Evolutionary conservation across 148 eudicot species (phyloP).

Genomic region (Arbutus unedo): DNA sequence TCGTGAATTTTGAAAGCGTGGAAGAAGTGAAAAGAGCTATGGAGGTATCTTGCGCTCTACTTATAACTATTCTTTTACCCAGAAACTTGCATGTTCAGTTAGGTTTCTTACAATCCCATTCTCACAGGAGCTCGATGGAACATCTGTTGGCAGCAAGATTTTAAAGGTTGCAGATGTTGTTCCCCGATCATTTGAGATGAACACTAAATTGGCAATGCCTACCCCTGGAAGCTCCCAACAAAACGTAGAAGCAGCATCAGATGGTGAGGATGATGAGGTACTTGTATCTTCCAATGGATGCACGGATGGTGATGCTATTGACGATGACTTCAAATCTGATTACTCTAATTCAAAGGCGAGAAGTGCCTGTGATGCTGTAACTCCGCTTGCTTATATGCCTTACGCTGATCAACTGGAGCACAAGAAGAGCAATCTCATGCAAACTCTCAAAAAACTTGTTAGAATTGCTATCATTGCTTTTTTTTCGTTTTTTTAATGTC

Average conservation of each 20-base stretch:
- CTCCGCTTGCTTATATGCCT: constrained; percentile 84
- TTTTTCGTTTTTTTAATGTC: neutral
- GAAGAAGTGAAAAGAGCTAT: constrained; percentile 59
- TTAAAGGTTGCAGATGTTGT: constrained; percentile 67
- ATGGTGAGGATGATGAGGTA: constrained; percentile 23
- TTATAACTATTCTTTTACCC: neutral
- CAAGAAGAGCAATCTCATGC: constrained; percentile 62
- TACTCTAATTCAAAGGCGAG: constrained; percentile 48
- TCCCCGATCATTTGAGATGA: constrained; percentile 68
- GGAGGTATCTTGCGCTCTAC: constrained; percentile 45
- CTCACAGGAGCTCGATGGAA: constrained; percentile 71
- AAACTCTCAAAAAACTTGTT: constrained; percentile 76
- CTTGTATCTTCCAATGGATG: constrained; percentile 25
- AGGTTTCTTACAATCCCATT: constrained; percentile 15
- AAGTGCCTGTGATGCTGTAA: constrained; percentile 79
- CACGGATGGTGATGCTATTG: constrained; percentile 39
- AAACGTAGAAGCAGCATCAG: constrained; percentile 26
- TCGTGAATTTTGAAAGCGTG: constrained; percentile 59
- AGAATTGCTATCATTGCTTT: constrained; percentile 24
- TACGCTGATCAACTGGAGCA: constrained; percentile 85
- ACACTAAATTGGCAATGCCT: constrained; percentile 29
- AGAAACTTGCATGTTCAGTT: constrained; percentile 6
- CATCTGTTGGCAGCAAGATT: constrained; percentile 53
- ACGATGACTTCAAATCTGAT: constrained; percentile 19
- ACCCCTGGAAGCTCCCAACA: constrained; percentile 21